phyloP scores from a whole-genome alignment of 1,284 basidiomycete genomes.

The Malassezia furfur region DNA sequence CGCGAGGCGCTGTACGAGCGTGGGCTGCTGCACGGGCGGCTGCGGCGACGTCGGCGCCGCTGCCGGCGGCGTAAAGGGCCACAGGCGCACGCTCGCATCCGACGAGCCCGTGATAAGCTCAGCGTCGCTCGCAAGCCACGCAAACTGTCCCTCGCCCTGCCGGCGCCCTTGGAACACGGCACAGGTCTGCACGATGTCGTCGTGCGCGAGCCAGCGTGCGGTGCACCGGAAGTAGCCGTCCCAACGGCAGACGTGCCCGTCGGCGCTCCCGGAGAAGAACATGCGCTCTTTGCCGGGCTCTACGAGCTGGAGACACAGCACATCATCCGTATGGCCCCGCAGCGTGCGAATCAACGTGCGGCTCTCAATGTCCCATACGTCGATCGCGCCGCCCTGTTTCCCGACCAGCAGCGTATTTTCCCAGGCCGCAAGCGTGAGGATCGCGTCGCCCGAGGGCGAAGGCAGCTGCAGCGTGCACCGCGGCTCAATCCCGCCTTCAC shows the following conservation, averaged over 20 bases:
- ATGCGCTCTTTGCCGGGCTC: slow-evolving; percentile 49
- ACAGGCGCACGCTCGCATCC: slow-evolving; percentile 16
- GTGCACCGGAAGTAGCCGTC: slow-evolving; percentile 40
- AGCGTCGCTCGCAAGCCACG: slow-evolving; percentile 9
- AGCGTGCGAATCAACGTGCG: slow-evolving; percentile 74
- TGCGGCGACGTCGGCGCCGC: background rate
- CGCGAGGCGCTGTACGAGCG: slow-evolving; percentile 2
- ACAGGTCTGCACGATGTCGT: slow-evolving; percentile 19
- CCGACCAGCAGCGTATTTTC: slow-evolving; percentile 78
- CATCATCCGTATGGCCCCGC: slow-evolving; percentile 63
- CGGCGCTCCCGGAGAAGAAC: slow-evolving; percentile 30
- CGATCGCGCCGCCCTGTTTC: slow-evolving; percentile 84
- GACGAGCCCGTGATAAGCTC: slow-evolving; percentile 32
- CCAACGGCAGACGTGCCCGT: slow-evolving; percentile 31
- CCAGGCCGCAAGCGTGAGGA: slow-evolving; percentile 67
- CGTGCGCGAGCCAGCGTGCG: slow-evolving; percentile 23
- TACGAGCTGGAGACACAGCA: slow-evolving; percentile 22
- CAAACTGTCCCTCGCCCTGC: background rate
- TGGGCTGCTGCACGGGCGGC: background rate
- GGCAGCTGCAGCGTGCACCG: slow-evolving; percentile 53
- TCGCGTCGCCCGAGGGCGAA: slow-evolving; percentile 50
- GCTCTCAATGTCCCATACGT: slow-evolving; percentile 79
- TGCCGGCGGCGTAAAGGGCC: background rate
- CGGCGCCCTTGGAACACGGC: slow-evolving; percentile 15
- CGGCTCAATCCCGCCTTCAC: slow-evolving; percentile 50